Percentiles rank a stretch among this genome's conserved stretches.
Evolutionary conservation across 2,329 filamentous ascomycete genomes (phyloP).

Genomic region (Akanthomyces muscarius): DNA sequence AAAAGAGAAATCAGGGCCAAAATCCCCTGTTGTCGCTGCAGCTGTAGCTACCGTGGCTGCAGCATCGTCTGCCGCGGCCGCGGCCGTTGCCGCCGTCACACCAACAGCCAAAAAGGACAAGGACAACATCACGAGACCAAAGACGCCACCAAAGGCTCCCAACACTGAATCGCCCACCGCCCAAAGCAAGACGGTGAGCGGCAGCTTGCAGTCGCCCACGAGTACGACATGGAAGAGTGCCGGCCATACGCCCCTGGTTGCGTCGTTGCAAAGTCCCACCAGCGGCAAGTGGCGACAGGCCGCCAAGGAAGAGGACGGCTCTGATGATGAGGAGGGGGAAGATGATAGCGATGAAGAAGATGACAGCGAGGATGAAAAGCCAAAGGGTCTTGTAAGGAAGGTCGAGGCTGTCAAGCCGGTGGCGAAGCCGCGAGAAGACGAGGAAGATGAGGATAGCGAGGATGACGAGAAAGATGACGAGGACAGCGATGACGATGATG

Average conservation of each 20-base stretch:
- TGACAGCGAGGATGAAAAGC: constrained; percentile 16
- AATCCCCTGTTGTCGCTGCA: not conserved
- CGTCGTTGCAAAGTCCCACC: constrained; percentile 20
- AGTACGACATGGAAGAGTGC: constrained; percentile 35
- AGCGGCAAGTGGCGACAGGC: constrained; percentile 14
- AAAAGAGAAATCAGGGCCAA: not conserved
- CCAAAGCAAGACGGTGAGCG: not conserved
- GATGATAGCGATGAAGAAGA: constrained; percentile 20
- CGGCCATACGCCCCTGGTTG: constrained; percentile 20
- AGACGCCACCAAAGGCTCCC: not conserved
- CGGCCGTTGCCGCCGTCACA: constrained; percentile 2
- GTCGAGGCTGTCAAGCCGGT: not conserved
- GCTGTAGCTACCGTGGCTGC: constrained; percentile 1
- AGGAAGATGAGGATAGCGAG: constrained; percentile 24
- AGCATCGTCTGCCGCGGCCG: constrained; percentile 3
- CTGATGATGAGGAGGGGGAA: constrained; percentile 17
- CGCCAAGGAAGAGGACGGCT: constrained; percentile 9
- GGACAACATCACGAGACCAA: not conserved
- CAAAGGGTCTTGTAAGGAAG: constrained; percentile 24
- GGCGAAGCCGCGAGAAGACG: constrained; percentile 23
- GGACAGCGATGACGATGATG: constrained; percentile 22
- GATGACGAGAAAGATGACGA: constrained; percentile 20
- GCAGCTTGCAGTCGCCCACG: constrained; percentile 40
- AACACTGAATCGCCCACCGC: not conserved
- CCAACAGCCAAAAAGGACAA: not conserved